Conservation (phyloP, 2,329 filamentous ascomycete species). For the Alternaria sp. region DNA sequence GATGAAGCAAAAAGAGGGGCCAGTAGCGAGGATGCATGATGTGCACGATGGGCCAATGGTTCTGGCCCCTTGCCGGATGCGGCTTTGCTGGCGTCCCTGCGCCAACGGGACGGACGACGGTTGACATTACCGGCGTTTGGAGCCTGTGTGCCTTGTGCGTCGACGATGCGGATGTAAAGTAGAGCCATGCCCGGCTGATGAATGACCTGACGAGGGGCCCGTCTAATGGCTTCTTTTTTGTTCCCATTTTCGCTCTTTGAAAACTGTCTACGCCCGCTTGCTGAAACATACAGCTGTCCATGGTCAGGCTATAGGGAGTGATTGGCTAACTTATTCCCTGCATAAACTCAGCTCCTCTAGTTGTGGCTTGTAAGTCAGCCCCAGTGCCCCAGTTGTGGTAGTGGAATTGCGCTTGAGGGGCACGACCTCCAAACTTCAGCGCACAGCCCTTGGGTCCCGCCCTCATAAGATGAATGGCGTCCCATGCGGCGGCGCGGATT, state of each 20-base stretch:
- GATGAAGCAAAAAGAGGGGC: constrained; percentile 20
- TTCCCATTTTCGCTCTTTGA: constrained; percentile 3
- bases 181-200: constrained; percentile 9
- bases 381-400: constrained; percentile 5
- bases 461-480: constrained; percentile 29
- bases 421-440: constrained; percentile 30
- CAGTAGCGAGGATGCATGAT: constrained; percentile 23
- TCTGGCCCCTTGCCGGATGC: constrained; percentile 15
- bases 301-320: constrained; percentile 5
- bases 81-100: constrained; percentile 22
- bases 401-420: constrained; percentile 24
- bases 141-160: constrained; percentile 28
- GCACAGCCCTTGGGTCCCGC: constrained; percentile 28
- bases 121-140: constrained; percentile 21
- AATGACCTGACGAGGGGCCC: constrained; percentile 12
- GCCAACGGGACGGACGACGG: constrained; percentile 25
- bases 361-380: constrained; percentile 44
- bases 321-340: constrained; percentile 23
- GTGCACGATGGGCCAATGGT: constrained; percentile 25
- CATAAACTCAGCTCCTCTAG: constrained; percentile 24
- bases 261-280: not conserved
- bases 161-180: constrained; percentile 24
- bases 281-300: constrained; percentile 6
- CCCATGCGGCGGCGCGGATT: constrained; percentile 18
- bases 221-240: not conserved